Conservation (phyloP, 495 filamentous ascomycete species). For the Lineolata rhizophorae region DNA sequence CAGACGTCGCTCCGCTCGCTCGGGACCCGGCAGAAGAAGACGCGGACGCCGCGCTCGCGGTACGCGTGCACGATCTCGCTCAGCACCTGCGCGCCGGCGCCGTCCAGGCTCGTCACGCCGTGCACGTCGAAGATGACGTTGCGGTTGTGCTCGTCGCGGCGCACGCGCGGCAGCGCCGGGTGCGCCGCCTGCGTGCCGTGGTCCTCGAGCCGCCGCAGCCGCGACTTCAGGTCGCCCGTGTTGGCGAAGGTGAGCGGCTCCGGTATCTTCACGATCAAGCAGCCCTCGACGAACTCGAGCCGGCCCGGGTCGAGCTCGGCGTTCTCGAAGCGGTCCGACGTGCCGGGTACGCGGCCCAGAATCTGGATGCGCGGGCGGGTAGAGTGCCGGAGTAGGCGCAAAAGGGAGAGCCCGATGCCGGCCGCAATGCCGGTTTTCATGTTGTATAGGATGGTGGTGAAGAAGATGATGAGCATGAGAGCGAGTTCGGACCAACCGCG, state of each 20-base stretch:
- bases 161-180: constrained; percentile 60
- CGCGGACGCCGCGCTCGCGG: constrained; percentile 42
- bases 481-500: constrained; percentile 64
- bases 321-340: constrained; percentile 57
- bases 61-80: constrained; percentile 72
- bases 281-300: constrained; percentile 77
- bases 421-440: constrained; percentile 51
- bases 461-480: constrained; percentile 77
- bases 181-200: constrained; percentile 73
- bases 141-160: constrained; percentile 48
- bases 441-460: constrained; percentile 68
- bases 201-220: constrained; percentile 61
- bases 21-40: constrained; percentile 76
- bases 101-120: constrained; percentile 80
- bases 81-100: constrained; percentile 77
- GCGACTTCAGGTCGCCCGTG: constrained; percentile 73
- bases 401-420: constrained; percentile 67
- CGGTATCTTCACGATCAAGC: constrained; percentile 89
- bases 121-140: constrained; percentile 96
- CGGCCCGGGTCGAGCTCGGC: constrained; percentile 43
- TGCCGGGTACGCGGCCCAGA: constrained; percentile 70
- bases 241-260: constrained; percentile 95
- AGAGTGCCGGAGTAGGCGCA: constrained; percentile 72
- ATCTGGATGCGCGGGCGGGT: constrained; percentile 94
- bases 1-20: constrained; percentile 39